A percentile compares a stretch with the other conserved stretches of the same genome.
Conservation (phyloP, 2,329 filamentous ascomycete genomes). For the Arthrobotrys megalospora region DNA sequence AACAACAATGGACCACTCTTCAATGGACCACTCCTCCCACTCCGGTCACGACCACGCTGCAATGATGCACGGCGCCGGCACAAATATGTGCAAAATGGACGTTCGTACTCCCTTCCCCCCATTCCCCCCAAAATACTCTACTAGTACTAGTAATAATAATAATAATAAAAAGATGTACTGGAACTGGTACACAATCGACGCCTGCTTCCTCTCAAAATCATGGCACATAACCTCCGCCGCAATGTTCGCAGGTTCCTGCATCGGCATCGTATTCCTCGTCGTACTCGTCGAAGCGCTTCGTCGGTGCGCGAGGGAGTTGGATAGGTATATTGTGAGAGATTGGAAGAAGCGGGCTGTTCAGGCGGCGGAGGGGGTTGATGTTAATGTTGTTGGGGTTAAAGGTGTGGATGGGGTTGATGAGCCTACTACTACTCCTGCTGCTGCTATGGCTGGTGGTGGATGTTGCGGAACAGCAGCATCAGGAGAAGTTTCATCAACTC, state of each 20-base stretch:
- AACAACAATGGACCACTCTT: constrained; percentile 7
- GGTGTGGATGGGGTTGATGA: background rate
- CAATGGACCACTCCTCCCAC: constrained; percentile 18
- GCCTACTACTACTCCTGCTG: too few species aligned
- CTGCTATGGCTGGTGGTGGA: background rate
- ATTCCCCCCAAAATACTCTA: background rate
- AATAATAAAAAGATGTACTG: constrained; percentile 77
- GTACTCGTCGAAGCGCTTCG: constrained; percentile 81
- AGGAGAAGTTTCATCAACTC: background rate
- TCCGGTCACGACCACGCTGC: constrained; percentile 50
- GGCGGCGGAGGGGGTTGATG: constrained; percentile 18
- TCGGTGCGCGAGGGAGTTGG: constrained; percentile 79
- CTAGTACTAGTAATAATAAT: constrained; percentile 15
- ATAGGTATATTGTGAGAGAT: constrained; percentile 75
- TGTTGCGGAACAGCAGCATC: background rate
- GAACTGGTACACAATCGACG: constrained; percentile 82
- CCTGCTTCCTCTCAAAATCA: constrained; percentile 78
- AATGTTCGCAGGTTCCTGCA: constrained; percentile 85
- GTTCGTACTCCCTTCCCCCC: constrained; percentile 61
- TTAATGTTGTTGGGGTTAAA: constrained; percentile 9
- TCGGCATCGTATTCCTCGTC: constrained; percentile 82
- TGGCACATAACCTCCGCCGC: constrained; percentile 80
- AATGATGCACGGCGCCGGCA: constrained; percentile 40
- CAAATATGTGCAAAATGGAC: constrained; percentile 65
- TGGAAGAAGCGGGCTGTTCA: constrained; percentile 63